phyloP scores from a whole-genome alignment of 2,329 filamentous ascomycete genomes.

The Dactylellina haptotyla region DNA sequence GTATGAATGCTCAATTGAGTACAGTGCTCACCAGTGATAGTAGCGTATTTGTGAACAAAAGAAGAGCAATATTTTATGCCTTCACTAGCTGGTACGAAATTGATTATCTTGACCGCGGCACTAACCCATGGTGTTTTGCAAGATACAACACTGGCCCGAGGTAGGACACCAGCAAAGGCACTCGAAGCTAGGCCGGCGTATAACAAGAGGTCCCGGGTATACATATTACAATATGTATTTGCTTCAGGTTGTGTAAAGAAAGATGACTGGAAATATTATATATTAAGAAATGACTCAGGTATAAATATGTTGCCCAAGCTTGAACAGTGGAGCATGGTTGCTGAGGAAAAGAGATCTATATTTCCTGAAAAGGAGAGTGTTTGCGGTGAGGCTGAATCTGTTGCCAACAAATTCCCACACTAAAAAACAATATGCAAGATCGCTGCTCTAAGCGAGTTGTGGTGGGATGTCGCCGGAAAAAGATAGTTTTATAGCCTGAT shows the following conservation, averaged over 20 bases:
- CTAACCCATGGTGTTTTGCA: conserved; percentile 6
- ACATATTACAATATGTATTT: conserved; percentile 5
- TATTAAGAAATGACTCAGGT: conserved; percentile 7
- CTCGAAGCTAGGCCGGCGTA: conserved; percentile 4
- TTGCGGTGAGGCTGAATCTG: not conserved
- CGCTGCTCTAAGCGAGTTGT: not conserved
- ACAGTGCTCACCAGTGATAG: conserved; percentile 4
- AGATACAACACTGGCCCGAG: conserved; percentile 5
- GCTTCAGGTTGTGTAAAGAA: conserved; percentile 5
- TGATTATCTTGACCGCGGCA: conserved; percentile 5
- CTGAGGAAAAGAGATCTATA: conserved; percentile 1
- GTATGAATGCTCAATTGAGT: conserved; percentile 6
- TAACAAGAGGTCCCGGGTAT: conserved; percentile 6
- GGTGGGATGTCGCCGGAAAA: not conserved
- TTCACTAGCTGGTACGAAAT: conserved; percentile 4
- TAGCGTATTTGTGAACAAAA: conserved; percentile 7
- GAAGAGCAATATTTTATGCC: conserved; percentile 7
- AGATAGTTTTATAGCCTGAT: not conserved
- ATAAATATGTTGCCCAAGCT: conserved; percentile 5
- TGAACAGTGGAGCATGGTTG: not conserved
- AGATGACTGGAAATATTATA: conserved; percentile 7
- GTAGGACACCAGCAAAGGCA: conserved; percentile 5
- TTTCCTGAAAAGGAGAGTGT: conserved; percentile 2
- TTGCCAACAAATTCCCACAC: conserved; percentile 4
- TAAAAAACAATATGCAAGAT: conserved; percentile 1